A percentile compares a stretch with the other conserved stretches of the same genome.
phyloP scores from a whole-genome alignment of 2,329 filamentous ascomycete species.

The Scolecobasidium constrictum region DNA sequence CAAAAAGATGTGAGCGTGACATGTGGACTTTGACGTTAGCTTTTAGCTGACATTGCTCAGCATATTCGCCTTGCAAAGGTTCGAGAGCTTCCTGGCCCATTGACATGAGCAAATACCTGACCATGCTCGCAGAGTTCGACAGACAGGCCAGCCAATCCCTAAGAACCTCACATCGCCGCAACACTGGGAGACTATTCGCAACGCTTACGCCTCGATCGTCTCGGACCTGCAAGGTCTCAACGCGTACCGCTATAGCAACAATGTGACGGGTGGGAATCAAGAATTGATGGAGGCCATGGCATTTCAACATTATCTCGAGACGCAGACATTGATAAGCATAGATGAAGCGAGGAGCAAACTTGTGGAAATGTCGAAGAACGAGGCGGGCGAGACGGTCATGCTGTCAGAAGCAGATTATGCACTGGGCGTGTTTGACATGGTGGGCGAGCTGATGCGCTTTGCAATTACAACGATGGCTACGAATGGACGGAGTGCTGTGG shows the following conservation, averaged over 20 bases:
- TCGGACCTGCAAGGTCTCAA: slow-evolving; percentile 70
- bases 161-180: slow-evolving; percentile 54
- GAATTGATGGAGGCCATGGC: slow-evolving; percentile 89
- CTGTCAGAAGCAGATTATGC: slow-evolving; percentile 79
- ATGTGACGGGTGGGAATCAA: slow-evolving; percentile 73
- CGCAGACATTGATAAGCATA: slow-evolving; percentile 61
- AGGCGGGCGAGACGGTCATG: slow-evolving; percentile 38
- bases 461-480: slow-evolving; percentile 78
- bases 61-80: slow-evolving; percentile 79
- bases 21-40: background rate
- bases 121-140: slow-evolving; percentile 45
- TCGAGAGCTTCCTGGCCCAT: background rate
- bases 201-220: slow-evolving; percentile 56
- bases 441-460: slow-evolving; percentile 95
- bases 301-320: slow-evolving; percentile 77
- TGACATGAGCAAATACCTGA: background rate
- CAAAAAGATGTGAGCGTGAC: slow-evolving; percentile 75
- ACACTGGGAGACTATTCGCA: slow-evolving; percentile 60
- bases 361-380: slow-evolving; percentile 20
- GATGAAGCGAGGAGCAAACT: slow-evolving; percentile 41
- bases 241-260: slow-evolving; percentile 66
- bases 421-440: slow-evolving; percentile 84
- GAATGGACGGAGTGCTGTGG: slow-evolving; percentile 42
- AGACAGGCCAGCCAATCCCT: slow-evolving; percentile 50
- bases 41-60: slow-evolving; percentile 29